A percentile compares a stretch with the other conserved stretches of the same genome.
These are phyloP conservation scores for Quercus tomentella DNA, from an alignment of 331 rosid species.

Conservation along the genomic window DNA sequence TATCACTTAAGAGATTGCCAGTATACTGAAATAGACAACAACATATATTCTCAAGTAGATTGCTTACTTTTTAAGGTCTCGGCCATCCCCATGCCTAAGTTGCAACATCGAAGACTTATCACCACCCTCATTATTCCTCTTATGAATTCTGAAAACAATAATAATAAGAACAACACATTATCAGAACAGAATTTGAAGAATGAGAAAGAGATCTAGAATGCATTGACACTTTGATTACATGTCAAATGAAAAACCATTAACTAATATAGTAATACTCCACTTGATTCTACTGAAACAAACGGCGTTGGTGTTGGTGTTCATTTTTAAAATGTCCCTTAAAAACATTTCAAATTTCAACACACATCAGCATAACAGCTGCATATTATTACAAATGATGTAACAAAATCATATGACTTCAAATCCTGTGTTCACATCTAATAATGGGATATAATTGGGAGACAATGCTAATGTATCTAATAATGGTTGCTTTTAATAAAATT, in stretches of 20 bases:
- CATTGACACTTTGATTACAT: too few species aligned
- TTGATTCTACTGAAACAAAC: too few species aligned
- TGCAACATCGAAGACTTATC: conserved; percentile 43
- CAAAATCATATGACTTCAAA: too few species aligned
- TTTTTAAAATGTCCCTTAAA: too few species aligned
- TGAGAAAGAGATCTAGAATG: not conserved
- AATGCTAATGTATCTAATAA: not conserved
- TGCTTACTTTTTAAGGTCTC: conserved; percentile 58
- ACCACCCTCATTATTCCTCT: conserved; percentile 23
- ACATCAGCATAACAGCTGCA: too few species aligned
- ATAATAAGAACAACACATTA: not conserved
- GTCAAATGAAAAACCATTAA: too few species aligned
- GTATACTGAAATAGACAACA: not conserved
- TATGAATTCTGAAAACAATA: conserved; percentile 29
- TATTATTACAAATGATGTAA: too few species aligned
- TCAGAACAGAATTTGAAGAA: not conserved
- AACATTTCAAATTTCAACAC: too few species aligned
- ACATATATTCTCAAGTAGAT: not conserved
- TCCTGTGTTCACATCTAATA: too few species aligned
- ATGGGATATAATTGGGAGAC: not conserved
- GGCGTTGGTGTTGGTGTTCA: too few species aligned
- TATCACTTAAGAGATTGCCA: not conserved
- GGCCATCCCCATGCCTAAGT: conserved; percentile 47
- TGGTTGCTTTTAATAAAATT: not conserved
- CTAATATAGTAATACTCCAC: too few species aligned